Conservation (phyloP, 2,329 filamentous ascomycete genomes). For the Fusarium agapanthi region DNA sequence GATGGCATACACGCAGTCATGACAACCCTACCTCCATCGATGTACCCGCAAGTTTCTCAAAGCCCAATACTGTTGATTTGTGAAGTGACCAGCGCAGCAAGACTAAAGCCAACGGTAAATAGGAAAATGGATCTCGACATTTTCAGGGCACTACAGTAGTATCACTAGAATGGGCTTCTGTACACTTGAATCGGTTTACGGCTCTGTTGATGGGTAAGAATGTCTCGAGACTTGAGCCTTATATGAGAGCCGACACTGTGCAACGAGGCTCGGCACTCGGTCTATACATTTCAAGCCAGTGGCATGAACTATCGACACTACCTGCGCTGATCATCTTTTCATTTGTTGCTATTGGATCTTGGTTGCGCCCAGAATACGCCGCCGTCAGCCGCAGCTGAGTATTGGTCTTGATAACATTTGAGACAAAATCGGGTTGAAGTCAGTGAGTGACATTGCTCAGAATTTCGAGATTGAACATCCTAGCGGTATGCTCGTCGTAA, state of each 20-base stretch:
- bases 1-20: background rate
- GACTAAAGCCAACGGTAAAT: background rate
- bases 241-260: background rate
- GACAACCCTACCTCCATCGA: background rate
- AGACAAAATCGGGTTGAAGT: background rate
- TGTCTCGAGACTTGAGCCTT: background rate
- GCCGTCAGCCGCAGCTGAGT: background rate
- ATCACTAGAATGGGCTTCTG: background rate
- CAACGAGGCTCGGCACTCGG: background rate
- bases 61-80: background rate
- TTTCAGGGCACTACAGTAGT: background rate
- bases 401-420: background rate
- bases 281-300: background rate
- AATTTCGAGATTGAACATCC: background rate
- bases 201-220: background rate
- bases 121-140: background rate
- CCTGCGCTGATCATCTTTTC: background rate
- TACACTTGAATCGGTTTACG: background rate
- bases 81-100: background rate
- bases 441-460: too few relatives aligned
- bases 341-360: background rate
- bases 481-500: background rate
- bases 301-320: background rate
- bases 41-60: slow-evolving; percentile 5
- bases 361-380: background rate